Evolutionary conservation across 495 filamentous ascomycete species (phyloP), one percentile per base, ranked within the genome.

Genomic region (Endocarpon pusillum): DNA sequence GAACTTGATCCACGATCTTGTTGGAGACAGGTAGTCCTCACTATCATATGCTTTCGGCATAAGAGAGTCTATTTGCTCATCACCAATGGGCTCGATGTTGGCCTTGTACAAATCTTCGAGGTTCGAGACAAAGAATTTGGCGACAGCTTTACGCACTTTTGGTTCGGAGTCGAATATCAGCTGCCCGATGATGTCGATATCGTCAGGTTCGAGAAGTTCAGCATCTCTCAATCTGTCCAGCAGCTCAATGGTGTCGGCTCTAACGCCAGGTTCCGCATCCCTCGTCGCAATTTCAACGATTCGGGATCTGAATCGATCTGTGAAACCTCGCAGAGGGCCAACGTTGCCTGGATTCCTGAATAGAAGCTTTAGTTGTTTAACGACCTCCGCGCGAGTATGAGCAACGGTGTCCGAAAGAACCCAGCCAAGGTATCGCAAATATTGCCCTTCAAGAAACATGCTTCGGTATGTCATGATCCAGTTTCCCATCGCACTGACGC

Each of bases 401-500:
- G 71, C 57, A 24, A 69, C 59, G 1, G 69, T 56, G 51, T 97
- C 89, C 2, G 85, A 86, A 17, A 97, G 64, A 38, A 89, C 73
- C 87, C 89, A 97, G 24, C 89, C 89, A 8, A 96, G 62, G 45
- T 97, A 96, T 21, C 89, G 79, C 26, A 96, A 61, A 49, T 92
- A 91, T 39, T 71, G 62, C 3, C 78, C 78, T 37, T 92, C 76
- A 51, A 93, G 81, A 58, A 93, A 96, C 32, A 78, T 62, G 25
- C 85, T 79, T 4, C 84, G 79, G 23, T 89, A 72, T 11, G 65
- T 71, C 41, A 69, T 66, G 44, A 96, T 84, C 89, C 89, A 97
- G 20, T 70, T 64, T 23, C 84, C 82, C 16, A 97, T 63, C 5
- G 82, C 81, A 33, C 74, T 67, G 28, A 92, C 69, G 46, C 84